phyloP scores from a whole-genome alignment of 148 eudicot species.

The Cornus florida region DNA sequence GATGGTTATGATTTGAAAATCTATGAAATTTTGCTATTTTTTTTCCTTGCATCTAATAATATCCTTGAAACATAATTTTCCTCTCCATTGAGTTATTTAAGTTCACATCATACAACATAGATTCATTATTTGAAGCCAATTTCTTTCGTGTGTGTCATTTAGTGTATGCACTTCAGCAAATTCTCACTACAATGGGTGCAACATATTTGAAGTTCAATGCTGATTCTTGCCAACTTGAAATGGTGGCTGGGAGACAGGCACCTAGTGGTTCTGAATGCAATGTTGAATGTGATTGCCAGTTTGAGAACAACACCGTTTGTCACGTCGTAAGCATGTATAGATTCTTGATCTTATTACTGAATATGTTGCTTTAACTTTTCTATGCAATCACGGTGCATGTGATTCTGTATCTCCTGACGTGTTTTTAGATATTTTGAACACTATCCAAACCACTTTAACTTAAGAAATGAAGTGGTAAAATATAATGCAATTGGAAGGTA shows the following conservation, averaged over 20 bases:
- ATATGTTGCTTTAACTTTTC: neutral
- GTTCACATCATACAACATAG: neutral
- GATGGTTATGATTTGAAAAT: neutral
- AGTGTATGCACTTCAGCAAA: constrained; percentile 58
- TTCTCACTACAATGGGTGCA: constrained; percentile 55
- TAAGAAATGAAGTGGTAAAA: neutral
- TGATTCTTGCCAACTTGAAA: constrained; percentile 44
- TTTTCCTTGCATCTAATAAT: neutral
- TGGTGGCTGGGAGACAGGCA: constrained; percentile 31
- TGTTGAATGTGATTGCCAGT: constrained; percentile 52
- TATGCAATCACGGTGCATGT: neutral
- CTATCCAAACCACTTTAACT: too few relatives aligned
- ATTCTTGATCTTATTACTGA: constrained; percentile 12
- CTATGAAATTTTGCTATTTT: too few relatives aligned
- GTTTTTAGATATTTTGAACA: too few relatives aligned
- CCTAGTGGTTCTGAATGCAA: constrained; percentile 33
- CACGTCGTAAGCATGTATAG: constrained; percentile 62
- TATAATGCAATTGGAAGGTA: too few relatives aligned
- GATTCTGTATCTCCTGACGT: neutral
- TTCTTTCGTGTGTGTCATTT: neutral
- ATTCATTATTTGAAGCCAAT: neutral
- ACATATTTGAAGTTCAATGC: constrained; percentile 50
- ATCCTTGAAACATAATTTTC: neutral
- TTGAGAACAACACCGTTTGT: constrained; percentile 44
- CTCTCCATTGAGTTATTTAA: neutral